A percentile compares a stretch with the other conserved stretches of the same genome.
Conservation (phyloP, 164 flowering plant genomes). For the Litsea cubeba region DNA sequence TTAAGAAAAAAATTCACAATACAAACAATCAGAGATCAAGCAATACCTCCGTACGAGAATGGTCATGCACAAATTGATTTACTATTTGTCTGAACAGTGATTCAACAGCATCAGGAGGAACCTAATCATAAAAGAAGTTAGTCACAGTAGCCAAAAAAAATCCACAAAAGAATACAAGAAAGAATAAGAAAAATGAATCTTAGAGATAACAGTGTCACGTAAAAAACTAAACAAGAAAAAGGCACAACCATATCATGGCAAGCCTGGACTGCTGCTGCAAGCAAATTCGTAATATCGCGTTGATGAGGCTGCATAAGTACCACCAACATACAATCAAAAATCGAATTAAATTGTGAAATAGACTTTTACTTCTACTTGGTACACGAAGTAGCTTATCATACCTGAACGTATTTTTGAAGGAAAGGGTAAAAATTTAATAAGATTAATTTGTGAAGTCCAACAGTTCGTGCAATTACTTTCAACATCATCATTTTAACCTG, state of each 20-base stretch:
- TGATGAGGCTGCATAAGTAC: constrained; percentile 80
- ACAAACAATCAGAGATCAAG: constrained; percentile 1
- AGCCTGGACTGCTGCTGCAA: constrained; percentile 95
- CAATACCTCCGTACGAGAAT: constrained; percentile 81
- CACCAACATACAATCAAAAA: constrained; percentile 14
- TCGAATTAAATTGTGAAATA: not conserved
- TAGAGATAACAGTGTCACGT: not conserved
- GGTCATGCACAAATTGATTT: constrained; percentile 90
- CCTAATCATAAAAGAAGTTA: constrained; percentile 37
- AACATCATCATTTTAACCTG: constrained; percentile 95
- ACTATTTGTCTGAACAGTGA: constrained; percentile 84
- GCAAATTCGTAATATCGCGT: constrained; percentile 75
- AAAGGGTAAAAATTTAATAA: constrained; percentile 71
- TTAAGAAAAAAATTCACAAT: not conserved
- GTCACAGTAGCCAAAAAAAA: constrained; percentile 5
- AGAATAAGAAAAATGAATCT: not conserved
- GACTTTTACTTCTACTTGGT: constrained; percentile 1
- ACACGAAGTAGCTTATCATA: constrained; percentile 14
- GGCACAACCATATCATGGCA: constrained; percentile 88
- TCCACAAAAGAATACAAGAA: not conserved
- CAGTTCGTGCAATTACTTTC: constrained; percentile 80
- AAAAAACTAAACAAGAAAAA: not conserved
- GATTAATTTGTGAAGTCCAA: constrained; percentile 79
- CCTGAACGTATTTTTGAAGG: constrained; percentile 86
- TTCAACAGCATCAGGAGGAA: constrained; percentile 94